Evolutionary conservation across 2,329 filamentous ascomycete species (phyloP), one percentile per base, ranked within the genome.

Genomic region (Fusarium sp.): DNA sequence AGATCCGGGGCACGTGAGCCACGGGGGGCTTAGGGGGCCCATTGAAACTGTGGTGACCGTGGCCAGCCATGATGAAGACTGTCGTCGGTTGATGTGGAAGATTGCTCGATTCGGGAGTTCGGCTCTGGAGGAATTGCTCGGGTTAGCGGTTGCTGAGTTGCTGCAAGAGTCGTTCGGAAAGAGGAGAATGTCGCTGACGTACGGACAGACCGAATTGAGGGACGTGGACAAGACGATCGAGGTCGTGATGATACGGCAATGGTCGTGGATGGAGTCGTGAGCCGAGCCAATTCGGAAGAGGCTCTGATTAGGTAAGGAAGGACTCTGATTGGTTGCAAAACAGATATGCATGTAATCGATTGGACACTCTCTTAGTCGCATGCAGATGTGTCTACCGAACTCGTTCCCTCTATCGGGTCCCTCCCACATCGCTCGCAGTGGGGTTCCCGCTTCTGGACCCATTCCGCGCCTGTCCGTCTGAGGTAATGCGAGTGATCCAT

Each of bases 1-100:
- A 97, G 72, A 97, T 78, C 55, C 81, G 80, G 38, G 83, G 82
- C 67, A 86, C 85, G 72, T 85, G 84, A 69, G 85, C 83, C 74
- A 81, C 76, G 1, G 81, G 81, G 56, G 80, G 80, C 71, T 79
- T 81, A 13, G 78, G 79, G 38, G 78, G 78, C 10, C 78, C 78
- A 71, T 77, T 78, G 62, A 74, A 73, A 63, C 56, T 69, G 38
- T 70, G 71, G 62, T 67, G 64, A 62, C 73, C 66, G 66, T 64
- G 62, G 58, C 67, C 74, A 64, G 67, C 74, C 73, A 76, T 76
- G 62, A 60, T 71, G 70, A 54, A 66, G 58, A 29, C 54, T 25
- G 33, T 29, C 64, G 51, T 4, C 20, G 40, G 20, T 42, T 50
- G 58, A 46, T 58, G 53, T 65, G 25, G 16, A 29, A 31, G 60